Evolutionary conservation across 305 asterid genomes (phyloP).

Genomic region (Ajuga reptans): DNA sequence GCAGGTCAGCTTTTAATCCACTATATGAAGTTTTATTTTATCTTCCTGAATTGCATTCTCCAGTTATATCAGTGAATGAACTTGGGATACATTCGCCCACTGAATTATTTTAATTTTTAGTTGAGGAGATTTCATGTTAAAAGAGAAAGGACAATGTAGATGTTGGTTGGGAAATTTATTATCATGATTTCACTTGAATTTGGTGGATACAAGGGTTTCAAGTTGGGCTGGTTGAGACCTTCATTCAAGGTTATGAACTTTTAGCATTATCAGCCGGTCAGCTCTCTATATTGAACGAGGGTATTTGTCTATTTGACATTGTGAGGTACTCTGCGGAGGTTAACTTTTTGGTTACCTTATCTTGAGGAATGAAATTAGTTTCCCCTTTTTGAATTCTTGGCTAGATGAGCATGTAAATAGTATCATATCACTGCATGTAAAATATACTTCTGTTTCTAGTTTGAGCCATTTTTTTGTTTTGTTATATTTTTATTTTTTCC

Average conservation of each 20-base stretch:
- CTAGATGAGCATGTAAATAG: background rate
- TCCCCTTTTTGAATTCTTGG: background rate
- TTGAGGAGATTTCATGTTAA: background rate
- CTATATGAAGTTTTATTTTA: background rate
- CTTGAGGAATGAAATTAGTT: background rate
- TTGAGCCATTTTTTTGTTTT: background rate
- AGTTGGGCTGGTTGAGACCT: background rate
- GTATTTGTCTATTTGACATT: background rate
- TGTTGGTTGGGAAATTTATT: background rate
- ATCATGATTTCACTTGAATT: background rate
- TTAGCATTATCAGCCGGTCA: background rate
- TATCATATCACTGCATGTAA: background rate
- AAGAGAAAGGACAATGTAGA: background rate
- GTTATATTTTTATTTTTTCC: background rate
- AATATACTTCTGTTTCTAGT: background rate
- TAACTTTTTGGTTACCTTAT: background rate
- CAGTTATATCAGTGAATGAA: background rate
- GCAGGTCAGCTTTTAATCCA: slow-evolving; percentile 55
- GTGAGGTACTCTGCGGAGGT: background rate
- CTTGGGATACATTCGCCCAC: background rate
- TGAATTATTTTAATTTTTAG: background rate
- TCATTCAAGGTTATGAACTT: background rate
- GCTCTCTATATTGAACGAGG: background rate
- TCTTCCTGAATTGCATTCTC: background rate
- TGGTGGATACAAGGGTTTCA: background rate